Evolutionary conservation across 1,284 basidiomycete species (phyloP).

Genomic region (Fomitopsis palustris): DNA sequence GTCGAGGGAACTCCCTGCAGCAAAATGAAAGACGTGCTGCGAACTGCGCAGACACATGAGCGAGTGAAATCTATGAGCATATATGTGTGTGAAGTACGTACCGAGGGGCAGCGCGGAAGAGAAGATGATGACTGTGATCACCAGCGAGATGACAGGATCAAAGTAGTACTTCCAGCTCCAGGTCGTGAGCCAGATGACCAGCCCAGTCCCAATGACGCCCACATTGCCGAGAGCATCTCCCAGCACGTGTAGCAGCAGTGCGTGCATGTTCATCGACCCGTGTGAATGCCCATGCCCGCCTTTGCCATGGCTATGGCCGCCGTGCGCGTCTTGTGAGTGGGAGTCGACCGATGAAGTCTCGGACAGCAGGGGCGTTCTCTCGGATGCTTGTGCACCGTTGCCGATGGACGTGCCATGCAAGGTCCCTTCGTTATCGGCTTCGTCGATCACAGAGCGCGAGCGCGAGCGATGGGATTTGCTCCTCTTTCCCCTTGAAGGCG

Average conservation of each 20-base stretch:
- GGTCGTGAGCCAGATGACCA: slow-evolving; percentile 84
- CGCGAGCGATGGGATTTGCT: slow-evolving; percentile 27
- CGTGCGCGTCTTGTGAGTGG: slow-evolving; percentile 9
- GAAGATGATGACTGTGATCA: slow-evolving; percentile 97
- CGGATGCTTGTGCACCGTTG: slow-evolving; percentile 12
- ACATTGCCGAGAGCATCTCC: slow-evolving; percentile 98
- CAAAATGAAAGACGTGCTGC: slow-evolving; percentile 94
- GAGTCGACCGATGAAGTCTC: slow-evolving; percentile 17
- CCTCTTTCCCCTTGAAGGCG: slow-evolving; percentile 29
- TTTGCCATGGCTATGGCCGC: slow-evolving; percentile 14
- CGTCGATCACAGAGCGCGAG: slow-evolving; percentile 22
- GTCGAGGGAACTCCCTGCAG: slow-evolving; percentile 92
- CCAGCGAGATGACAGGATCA: slow-evolving; percentile 90
- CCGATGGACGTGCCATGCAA: slow-evolving; percentile 6
- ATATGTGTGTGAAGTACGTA: slow-evolving; percentile 34
- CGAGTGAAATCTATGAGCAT: slow-evolving; percentile 7
- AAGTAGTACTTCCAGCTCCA: slow-evolving; percentile 87
- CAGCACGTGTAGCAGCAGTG: slow-evolving; percentile 90
- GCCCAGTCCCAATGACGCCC: slow-evolving; percentile 93
- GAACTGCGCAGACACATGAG: slow-evolving; percentile 47
- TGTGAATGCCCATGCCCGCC: slow-evolving; percentile 52
- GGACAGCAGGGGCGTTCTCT: slow-evolving; percentile 23
- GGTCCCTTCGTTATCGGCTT: slow-evolving; percentile 13
- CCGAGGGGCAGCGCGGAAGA: slow-evolving; percentile 91
- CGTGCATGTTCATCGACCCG: slow-evolving; percentile 97